Evolutionary conservation across 495 filamentous ascomycete species (phyloP), one percentile per base, ranked within the genome.

Genomic region (Tuber microsphaerosporum): DNA sequence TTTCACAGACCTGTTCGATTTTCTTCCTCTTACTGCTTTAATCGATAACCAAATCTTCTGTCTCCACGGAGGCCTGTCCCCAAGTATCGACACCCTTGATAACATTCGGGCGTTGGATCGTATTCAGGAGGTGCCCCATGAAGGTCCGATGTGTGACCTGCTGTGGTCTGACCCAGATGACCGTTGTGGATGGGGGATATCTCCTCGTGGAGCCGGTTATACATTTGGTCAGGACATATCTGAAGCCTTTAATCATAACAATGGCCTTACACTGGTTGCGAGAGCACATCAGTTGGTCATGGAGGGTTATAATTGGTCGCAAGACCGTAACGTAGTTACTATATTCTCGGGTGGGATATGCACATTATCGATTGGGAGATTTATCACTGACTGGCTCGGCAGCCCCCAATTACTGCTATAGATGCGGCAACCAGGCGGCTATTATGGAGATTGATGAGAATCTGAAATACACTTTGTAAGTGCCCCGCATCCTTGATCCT

Each of bases 21-120:
- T 94, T 86, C 93, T 99, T 61, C 95, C 95, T 78, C 91, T 99
- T 83, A 99, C 95, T 77, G 95, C 95, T 76, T 89, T 99, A 77
- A 99, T 99, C 86, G 94, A 99, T 86, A 97, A 97, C 86, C 95
- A 99, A 87, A 99, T 99, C 85, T 99, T 99, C 90, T 99, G 95
- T 86, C 90, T 99, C 72, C 95, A 99, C 86, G 95, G 95, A 81
- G 95, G 95, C 76, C 88, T 99, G 73, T 96, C 93, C 73, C 95
- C 95, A 45, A 95, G 92, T 83, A 98, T 99, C 82, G 95, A 99
- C 84, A 98, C 95, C 41, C 90, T 99, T 46, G 95, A 99, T 86
- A 98, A 99, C 85, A 99, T 99, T 83, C 88, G 94, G 77, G 93
- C 93, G 20, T 89, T 99, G 41, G 95, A 99, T 83, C 89, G 95